Conservation (phyloP, 805 yeast genomes). For the Barnettozyma vustinii region DNA sequence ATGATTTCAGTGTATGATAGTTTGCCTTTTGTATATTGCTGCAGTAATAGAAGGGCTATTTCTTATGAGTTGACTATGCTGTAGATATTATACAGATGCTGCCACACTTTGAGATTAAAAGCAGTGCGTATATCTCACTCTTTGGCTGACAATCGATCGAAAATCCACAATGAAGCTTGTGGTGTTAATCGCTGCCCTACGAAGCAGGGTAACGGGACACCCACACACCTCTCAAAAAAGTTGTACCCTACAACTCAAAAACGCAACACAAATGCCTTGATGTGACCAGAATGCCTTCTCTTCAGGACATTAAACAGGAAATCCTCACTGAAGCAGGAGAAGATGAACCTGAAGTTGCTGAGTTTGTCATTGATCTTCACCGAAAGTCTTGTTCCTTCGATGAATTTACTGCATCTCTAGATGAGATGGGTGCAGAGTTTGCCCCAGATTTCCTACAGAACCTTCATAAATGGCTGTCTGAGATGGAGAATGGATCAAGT, state of each 20-base stretch:
- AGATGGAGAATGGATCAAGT: not conserved
- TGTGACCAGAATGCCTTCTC: not conserved
- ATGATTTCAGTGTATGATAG: not conserved
- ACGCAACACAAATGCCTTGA: not conserved
- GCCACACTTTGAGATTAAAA: too few relatives aligned
- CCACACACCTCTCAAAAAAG: not conserved
- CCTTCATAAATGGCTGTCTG: constrained; percentile 9
- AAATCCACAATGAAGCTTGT: too few relatives aligned
- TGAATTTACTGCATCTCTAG: constrained; percentile 33
- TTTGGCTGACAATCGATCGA: too few relatives aligned
- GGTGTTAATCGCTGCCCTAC: too few relatives aligned
- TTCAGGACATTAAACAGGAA: constrained; percentile 10
- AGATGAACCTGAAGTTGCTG: constrained; percentile 40
- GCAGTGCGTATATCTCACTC: too few relatives aligned
- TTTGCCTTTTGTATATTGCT: not conserved
- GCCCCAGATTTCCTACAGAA: constrained; percentile 22
- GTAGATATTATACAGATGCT: not conserved
- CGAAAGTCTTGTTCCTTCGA: constrained; percentile 25
- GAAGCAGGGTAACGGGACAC: too few relatives aligned
- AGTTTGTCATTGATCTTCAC: constrained; percentile 39
- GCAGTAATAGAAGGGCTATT: not conserved
- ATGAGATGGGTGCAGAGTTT: constrained; percentile 40
- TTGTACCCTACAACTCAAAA: too few relatives aligned
- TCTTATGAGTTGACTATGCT: not conserved
- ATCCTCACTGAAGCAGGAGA: constrained; percentile 28